These are phyloP conservation scores for Naganishia liquefaciens DNA, from an alignment of 1,284 basidiomycete species.

Conservation along the genomic window DNA sequence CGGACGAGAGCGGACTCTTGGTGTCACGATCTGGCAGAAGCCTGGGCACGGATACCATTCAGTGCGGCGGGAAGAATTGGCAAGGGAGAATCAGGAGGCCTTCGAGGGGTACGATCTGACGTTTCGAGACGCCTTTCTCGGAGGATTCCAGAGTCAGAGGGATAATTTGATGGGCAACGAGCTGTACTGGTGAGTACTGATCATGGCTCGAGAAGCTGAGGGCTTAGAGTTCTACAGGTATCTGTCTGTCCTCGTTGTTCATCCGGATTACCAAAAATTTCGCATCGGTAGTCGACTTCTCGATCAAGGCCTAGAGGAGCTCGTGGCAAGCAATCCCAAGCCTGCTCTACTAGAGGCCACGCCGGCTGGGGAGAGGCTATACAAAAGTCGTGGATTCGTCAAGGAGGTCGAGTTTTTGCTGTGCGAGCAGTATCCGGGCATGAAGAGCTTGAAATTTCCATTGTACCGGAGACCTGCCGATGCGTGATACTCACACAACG, in stretches of 20 bases:
- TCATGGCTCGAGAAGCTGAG: too few relatives aligned
- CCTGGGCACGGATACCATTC: conserved; percentile 16
- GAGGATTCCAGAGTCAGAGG: conserved; percentile 12
- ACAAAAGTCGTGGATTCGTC: conserved; percentile 26
- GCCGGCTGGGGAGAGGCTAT: conserved; percentile 23
- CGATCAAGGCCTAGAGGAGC: conserved; percentile 21
- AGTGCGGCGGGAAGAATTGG: conserved; percentile 7
- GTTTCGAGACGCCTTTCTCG: conserved; percentile 23
- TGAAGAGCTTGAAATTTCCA: conserved; percentile 12
- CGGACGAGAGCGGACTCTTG: conserved; percentile 6
- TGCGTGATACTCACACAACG: not conserved
- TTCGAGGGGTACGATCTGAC: conserved; percentile 22
- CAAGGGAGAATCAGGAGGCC: conserved; percentile 5
- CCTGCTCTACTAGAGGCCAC: conserved; percentile 25
- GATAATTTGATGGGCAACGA: conserved; percentile 22
- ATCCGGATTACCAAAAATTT: conserved; percentile 20
- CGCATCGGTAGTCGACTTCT: conserved; percentile 20
- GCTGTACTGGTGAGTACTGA: conserved; percentile 19
- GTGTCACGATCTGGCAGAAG: conserved; percentile 19
- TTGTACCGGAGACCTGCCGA: conserved; percentile 24
- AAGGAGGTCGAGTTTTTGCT: conserved; percentile 19
- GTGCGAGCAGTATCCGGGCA: conserved; percentile 20
- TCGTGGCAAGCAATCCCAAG: not conserved
- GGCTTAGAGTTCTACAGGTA: not conserved
- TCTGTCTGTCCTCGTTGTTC: conserved; percentile 24